Percentiles rank a stretch among this genome's conserved stretches.
Conservation (phyloP, 1,139 yeast species). For the Geotrichum phurueaensis region DNA sequence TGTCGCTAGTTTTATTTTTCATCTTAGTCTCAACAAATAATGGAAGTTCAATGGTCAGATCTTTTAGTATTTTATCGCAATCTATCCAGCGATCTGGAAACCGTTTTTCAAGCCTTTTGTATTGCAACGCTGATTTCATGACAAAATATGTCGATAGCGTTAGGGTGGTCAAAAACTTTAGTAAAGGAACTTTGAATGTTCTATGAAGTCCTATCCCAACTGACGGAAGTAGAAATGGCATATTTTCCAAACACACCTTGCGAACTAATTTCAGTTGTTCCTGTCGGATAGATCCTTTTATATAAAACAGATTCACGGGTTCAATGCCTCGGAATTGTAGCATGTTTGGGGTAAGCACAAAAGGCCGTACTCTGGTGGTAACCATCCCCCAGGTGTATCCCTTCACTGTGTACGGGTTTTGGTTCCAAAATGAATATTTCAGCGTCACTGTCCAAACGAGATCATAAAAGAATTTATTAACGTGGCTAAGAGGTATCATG, state of each 20-base stretch:
- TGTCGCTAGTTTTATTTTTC: no score
- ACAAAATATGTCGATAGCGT: no score
- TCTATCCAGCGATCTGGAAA: no score
- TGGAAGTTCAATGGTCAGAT: no score
- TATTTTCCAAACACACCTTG: neutral
- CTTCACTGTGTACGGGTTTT: no score
- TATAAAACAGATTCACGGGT: neutral
- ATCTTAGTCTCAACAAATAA: no score
- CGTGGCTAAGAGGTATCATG: neutral
- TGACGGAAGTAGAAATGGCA: neutral
- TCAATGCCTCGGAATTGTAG: neutral
- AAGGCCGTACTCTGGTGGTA: neutral
- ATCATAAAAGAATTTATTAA: no score
- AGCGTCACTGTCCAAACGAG: neutral
- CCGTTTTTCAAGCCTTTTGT: no score
- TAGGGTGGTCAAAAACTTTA: no score
- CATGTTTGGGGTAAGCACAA: neutral
- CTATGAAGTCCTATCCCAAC: neutral
- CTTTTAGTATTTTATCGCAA: no score
- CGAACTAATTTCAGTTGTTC: neutral
- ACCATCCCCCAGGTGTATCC: neutral
- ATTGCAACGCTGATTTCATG: no score
- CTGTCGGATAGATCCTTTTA: neutral
- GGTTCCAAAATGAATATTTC: neutral
- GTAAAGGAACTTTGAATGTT: neutral